Base-by-base conservation (phyloP, 805 yeast species). In the Lipomyces kockii region DNA sequence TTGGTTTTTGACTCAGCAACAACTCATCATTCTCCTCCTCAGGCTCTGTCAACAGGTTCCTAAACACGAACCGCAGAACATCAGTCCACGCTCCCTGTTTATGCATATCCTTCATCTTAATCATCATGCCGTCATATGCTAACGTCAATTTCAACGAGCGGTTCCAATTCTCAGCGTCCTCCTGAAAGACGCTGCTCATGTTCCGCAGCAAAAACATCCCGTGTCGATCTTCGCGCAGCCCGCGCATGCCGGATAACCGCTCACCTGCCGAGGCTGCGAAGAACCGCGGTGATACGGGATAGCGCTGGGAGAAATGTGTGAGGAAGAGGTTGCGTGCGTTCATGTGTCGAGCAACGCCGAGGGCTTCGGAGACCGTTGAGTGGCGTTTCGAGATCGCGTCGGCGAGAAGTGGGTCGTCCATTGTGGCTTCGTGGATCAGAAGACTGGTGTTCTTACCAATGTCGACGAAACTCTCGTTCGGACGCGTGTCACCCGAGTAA, bases 401-500 rank as follows among this genome's bases (percentile, higher is more conserved):
- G 63, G 85, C 87, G 6, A 83, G 80, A 58, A 92, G 81, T 39
- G 85, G 90, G 76, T 92, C 91, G 65, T 91, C 97, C 69, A 95
- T 84, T 0, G 99, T 91, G 0, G 98, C 93, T 77, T 95, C 99
- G 77, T 95, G 99, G 60, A 95, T 87, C 66, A 95, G 82, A 60
- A 95, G 77, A 75, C 92, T 94, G 34, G 91, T 85, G 12, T 81
- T 77, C 25, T 75, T 67, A 1, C 97, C 98, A 62, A 91, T 84
- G 2, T 79, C 82, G 0, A 89, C 85, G 78, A 92, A 92, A 55
- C 74, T 76, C 60, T 76, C 79, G 70, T 87, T 88, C 0, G 99
- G 99, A 73, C 98, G 85, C 0, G 98, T 91, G 76, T 95, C 99
- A 12, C 99, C 99, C 1, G 97, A 92, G 76, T 91, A 95, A 0